phyloP scores from a whole-genome alignment of 768 basidiomycete species.

The Astraeus odoratus region DNA sequence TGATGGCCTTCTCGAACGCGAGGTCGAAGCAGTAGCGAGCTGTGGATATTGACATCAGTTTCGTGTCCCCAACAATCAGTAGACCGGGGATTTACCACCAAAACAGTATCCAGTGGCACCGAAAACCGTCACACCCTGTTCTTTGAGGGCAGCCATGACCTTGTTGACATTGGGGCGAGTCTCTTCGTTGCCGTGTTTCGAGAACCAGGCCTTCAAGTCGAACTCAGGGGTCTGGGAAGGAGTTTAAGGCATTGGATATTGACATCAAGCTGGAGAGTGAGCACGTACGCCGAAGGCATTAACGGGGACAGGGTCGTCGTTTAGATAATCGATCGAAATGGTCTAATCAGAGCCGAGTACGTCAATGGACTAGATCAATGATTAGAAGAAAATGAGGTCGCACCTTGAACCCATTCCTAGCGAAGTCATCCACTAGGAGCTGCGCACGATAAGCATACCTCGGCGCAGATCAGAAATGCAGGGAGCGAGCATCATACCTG shows the following conservation, averaged over 20 bases:
- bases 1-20: constrained; percentile 46
- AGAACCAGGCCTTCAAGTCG: constrained; percentile 38
- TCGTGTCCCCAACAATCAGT: background rate
- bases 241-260: background rate
- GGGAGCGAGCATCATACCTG: constrained; percentile 25
- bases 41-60: constrained; percentile 10
- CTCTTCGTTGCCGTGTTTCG: constrained; percentile 30
- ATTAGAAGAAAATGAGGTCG: background rate
- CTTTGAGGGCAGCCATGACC: constrained; percentile 51
- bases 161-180: constrained; percentile 49
- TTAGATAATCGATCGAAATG: constrained; percentile 30
- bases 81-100: constrained; percentile 37
- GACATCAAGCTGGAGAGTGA: background rate
- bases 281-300: constrained; percentile 13
- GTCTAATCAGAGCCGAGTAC: too few relatives aligned
- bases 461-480: background rate
- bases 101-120: constrained; percentile 66
- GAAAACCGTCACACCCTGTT: constrained; percentile 49
- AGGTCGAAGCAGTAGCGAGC: constrained; percentile 57
- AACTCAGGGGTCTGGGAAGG: constrained; percentile 22
- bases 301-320: constrained; percentile 27
- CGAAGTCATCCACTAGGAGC: constrained; percentile 31
- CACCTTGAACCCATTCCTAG: constrained; percentile 33
- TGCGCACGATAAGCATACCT: constrained; percentile 1
- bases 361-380: background rate